Percentiles rank a stretch among this genome's conserved stretches.
Evolutionary conservation across 2,329 filamentous ascomycete genomes (phyloP).

Genomic region (Tolypocladium ovalisporum): DNA sequence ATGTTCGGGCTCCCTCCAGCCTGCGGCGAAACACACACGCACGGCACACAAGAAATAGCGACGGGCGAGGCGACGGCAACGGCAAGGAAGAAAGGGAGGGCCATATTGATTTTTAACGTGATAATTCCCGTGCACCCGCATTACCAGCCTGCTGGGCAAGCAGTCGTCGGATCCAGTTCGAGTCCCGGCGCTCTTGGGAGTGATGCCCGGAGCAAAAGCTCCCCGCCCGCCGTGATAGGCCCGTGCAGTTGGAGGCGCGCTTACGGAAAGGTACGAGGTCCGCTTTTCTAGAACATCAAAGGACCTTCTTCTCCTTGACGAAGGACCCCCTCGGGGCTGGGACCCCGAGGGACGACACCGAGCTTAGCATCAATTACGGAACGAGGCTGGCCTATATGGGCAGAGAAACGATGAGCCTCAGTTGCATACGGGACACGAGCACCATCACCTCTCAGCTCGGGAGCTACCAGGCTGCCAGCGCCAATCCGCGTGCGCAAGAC

Average conservation of each 20-base stretch:
- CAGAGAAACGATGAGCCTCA: too few relatives aligned
- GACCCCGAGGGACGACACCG: not conserved
- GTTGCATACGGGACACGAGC: not conserved
- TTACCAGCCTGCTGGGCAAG: slow-evolving; percentile 1
- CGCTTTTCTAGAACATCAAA: slow-evolving; percentile 6
- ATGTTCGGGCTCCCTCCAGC: not conserved
- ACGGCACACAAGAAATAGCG: not conserved
- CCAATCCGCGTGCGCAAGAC: not conserved
- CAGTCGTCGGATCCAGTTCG: slow-evolving; percentile 2
- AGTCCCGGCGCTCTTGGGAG: not conserved
- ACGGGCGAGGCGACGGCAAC: not conserved
- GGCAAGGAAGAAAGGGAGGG: not conserved
- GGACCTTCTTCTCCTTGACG: not conserved
- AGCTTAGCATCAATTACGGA: not conserved
- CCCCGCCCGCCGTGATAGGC: slow-evolving; percentile 4
- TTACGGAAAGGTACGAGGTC: slow-evolving; percentile 2
- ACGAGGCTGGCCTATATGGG: too few relatives aligned
- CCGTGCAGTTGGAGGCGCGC: not conserved
- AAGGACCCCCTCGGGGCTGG: not conserved
- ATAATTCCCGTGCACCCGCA: slow-evolving; percentile 3
- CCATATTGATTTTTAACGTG: slow-evolving; percentile 1
- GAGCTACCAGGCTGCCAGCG: not conserved
- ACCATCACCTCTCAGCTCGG: not conserved
- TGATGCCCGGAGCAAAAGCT: slow-evolving; percentile 6
- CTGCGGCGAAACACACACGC: not conserved